Evolutionary conservation across 306 rosid species (phyloP), one percentile per base, ranked within the genome.

Genomic region (Lablab purpureus): DNA sequence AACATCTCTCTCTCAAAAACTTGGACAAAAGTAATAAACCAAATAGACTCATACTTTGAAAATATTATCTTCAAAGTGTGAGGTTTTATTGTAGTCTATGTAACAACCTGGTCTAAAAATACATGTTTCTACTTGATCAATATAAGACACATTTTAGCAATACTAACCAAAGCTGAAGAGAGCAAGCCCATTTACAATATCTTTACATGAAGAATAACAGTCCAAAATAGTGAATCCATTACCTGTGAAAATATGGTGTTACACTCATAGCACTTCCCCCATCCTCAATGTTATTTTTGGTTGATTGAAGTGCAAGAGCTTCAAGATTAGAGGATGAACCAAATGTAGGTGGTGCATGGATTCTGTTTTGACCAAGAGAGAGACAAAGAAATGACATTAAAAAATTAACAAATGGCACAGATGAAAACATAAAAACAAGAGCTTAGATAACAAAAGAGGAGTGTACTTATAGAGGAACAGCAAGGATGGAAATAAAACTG

Each of bases 261-360:
- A 59, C 81, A 22, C 83, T 87, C 89, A 88, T 85, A 78, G 88
- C 88, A 88, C 88, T 84, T 32, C 83, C 92, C 75, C 86, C 88
- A 74, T 96, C 98, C 68, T 90, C 96, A 75, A 73, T 81, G 70
- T 63, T 77, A 67, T 77, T 62, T 86, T 80, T 87, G 76, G 77
- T 81, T 69, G 86, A 80, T 84, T 88, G 94, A 85, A 87, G 85
- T 55, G 93, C 78, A 81, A 82, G 83, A 78, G 90, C 87, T 74
- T 91, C 99, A 50, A 89, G 94, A 85, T 88, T 91, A 50, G 98
- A 90, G 43, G 97, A 89, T 73, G 96, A 91, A 83, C 99, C 99
- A 89, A 96, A 96, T 67, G 99, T 91, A 40, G 98, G 99, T 2
- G 99, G 99, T 10, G 96, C 88, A 88, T 93, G 97, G 75, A 80